Percentiles rank a stretch among this genome's conserved stretches.
These are phyloP conservation scores for Trametes pubescens DNA, from an alignment of 1,284 basidiomycete species.

Conservation along the genomic window DNA sequence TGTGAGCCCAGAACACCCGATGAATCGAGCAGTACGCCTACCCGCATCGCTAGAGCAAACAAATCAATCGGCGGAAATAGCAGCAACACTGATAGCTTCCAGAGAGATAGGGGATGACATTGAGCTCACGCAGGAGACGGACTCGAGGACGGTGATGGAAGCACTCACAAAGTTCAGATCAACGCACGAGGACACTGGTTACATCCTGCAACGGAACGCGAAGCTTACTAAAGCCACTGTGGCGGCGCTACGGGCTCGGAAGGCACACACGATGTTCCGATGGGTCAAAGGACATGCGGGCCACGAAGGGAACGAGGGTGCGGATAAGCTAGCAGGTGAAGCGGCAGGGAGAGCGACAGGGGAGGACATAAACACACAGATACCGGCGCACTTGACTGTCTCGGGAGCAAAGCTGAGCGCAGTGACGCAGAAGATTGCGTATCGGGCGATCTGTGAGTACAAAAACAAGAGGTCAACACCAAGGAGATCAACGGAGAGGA, in stretches of 20 bases:
- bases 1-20: neutral
- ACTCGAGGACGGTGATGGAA: neutral
- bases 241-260: neutral
- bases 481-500: too few species aligned
- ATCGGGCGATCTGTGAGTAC: too few species aligned
- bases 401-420: too few species aligned
- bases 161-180: neutral
- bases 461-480: too few species aligned
- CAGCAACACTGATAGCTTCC: neutral
- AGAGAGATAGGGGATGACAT: neutral
- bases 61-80: neutral
- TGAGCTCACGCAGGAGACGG: neutral
- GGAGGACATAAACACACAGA: too few species aligned
- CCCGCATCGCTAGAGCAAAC: neutral
- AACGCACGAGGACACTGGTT: neutral
- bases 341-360: too few species aligned
- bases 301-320: neutral
- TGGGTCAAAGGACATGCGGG: constrained; percentile 1
- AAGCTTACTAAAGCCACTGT: neutral
- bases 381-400: too few species aligned
- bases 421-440: too few species aligned
- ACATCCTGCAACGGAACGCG: neutral
- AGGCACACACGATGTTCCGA: neutral
- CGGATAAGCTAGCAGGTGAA: neutral
- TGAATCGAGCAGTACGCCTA: neutral